A percentile compares a stretch with the other conserved stretches of the same genome.
Evolutionary conservation across 805 yeast species (phyloP).

Genomic region (Saturnispora quitensis): DNA sequence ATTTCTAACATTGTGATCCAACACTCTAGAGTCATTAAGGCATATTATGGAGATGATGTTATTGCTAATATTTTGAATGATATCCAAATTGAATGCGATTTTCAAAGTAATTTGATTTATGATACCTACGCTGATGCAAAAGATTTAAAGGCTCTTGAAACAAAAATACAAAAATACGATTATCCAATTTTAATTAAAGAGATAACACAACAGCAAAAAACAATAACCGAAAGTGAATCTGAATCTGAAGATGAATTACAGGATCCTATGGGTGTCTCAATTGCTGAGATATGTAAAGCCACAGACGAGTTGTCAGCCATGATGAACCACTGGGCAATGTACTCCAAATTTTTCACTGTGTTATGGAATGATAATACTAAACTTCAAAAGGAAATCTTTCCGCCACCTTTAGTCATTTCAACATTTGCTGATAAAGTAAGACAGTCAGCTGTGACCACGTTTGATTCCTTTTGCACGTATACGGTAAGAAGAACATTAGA

Average conservation of each 20-base stretch:
- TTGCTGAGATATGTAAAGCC: conserved; percentile 59
- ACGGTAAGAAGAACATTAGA: conserved; percentile 72
- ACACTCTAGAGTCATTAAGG: conserved; percentile 70
- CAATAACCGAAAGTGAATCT: conserved; percentile 21
- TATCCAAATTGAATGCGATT: conserved; percentile 81
- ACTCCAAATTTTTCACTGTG: conserved; percentile 59
- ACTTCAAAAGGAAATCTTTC: conserved; percentile 29
- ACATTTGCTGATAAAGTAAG: conserved; percentile 48
- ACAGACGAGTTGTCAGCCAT: conserved; percentile 66
- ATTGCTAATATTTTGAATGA: conserved; percentile 60
- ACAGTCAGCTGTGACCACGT: conserved; percentile 46
- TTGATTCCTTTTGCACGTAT: conserved; percentile 54
- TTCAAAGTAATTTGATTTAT: conserved; percentile 82
- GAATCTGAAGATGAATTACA: conserved; percentile 13
- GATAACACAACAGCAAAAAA: conserved; percentile 21
- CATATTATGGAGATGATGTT: conserved; percentile 58
- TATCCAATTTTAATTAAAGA: conserved; percentile 37
- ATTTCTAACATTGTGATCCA: conserved; percentile 78
- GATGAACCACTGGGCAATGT: conserved; percentile 78
- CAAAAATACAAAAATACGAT: conserved; percentile 47
- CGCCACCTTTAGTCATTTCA: conserved; percentile 45
- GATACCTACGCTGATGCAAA: conserved; percentile 79
- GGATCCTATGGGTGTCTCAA: conserved; percentile 30
- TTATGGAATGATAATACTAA: conserved; percentile 43
- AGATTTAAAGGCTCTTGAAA: conserved; percentile 44